A percentile compares a stretch with the other conserved stretches of the same genome.
Evolutionary conservation across 352 stramenopile genomes (phyloP).

Genomic region (Blastocystis sp.): DNA sequence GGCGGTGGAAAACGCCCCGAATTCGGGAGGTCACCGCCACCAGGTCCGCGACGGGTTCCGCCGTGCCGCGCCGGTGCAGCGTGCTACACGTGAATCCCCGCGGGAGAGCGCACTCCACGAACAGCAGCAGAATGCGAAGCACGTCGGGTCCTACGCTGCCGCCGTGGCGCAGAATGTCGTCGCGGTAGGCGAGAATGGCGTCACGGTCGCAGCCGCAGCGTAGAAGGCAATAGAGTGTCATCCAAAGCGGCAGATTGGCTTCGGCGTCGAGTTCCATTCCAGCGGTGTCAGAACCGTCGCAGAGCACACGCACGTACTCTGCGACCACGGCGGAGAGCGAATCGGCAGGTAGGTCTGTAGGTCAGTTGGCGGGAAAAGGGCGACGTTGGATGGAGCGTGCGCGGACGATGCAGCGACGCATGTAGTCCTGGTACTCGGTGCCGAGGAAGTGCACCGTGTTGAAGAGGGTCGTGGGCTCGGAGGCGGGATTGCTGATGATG

Average conservation of each 20-base stretch:
- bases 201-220: not conserved
- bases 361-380: not conserved
- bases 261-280: not conserved
- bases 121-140: not conserved
- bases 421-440: constrained; percentile 28
- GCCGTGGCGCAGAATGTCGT: constrained; percentile 49
- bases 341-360: not conserved
- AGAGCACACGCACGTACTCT: constrained; percentile 14
- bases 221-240: constrained; percentile 13
- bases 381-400: constrained; percentile 24
- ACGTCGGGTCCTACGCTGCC: constrained; percentile 29
- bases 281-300: not conserved
- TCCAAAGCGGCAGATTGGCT: constrained; percentile 1
- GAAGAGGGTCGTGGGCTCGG: not conserved
- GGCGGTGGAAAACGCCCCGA: not conserved
- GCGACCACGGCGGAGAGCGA: not conserved
- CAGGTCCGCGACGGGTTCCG: not conserved
- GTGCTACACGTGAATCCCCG: not conserved
- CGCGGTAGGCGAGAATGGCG: not conserved
- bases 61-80: not conserved
- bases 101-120: not conserved
- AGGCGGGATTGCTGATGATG: not conserved
- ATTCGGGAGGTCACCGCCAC: not conserved
- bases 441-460: constrained; percentile 28
- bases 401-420: constrained; percentile 38